Conservation (phyloP, 2,329 filamentous ascomycete species). For the Elsinoe australis region DNA sequence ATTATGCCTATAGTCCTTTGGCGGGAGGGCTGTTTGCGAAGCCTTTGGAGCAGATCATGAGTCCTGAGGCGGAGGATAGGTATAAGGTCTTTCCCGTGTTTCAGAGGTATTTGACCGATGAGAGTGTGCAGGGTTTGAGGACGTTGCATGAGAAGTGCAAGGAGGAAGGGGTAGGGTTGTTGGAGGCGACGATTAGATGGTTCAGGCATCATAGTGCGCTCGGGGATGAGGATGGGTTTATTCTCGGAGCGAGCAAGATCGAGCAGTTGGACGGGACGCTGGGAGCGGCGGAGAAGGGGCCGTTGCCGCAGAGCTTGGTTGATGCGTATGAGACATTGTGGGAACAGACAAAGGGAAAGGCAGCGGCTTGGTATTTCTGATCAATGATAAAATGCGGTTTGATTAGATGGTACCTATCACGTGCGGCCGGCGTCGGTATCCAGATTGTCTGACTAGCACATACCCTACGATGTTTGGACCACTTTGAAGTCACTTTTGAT, state of each 20-base stretch:
- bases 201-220: slow-evolving; percentile 39
- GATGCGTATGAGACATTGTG: slow-evolving; percentile 30
- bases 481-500: background rate
- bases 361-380: slow-evolving; percentile 27
- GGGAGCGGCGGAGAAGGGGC: slow-evolving; percentile 26
- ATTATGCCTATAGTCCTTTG: slow-evolving; percentile 36
- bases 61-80: slow-evolving; percentile 22
- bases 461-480: background rate
- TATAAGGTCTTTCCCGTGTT: slow-evolving; percentile 29
- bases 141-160: slow-evolving; percentile 29
- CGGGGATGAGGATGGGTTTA: slow-evolving; percentile 33
- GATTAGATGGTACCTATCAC: too few species aligned
- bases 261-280: slow-evolving; percentile 30
- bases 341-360: slow-evolving; percentile 30
- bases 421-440: too few species aligned
- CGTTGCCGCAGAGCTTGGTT: slow-evolving; percentile 27
- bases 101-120: slow-evolving; percentile 37
- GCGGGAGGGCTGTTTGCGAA: slow-evolving; percentile 35
- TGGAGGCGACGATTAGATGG: slow-evolving; percentile 42
- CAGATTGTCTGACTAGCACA: too few species aligned
- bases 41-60: slow-evolving; percentile 32
- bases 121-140: slow-evolving; percentile 34
- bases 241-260: slow-evolving; percentile 32
- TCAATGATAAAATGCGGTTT: too few species aligned
- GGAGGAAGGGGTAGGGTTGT: slow-evolving; percentile 35